Evolutionary conservation across 1,139 yeast species (phyloP).

Genomic region (Suhomyces bokatorum): DNA sequence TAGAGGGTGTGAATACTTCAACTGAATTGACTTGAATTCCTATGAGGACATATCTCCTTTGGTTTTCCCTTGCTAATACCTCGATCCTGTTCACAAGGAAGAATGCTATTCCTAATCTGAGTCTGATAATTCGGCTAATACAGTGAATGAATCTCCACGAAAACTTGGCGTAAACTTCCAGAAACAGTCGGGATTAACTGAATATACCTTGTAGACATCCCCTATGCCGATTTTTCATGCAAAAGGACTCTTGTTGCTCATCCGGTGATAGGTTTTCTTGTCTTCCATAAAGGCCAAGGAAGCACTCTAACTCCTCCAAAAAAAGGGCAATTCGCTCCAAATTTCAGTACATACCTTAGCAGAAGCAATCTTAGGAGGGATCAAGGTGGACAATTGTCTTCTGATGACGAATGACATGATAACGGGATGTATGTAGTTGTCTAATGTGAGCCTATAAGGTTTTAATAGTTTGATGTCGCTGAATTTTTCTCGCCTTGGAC

Average conservation of each 20-base stretch:
- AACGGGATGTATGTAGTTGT: conserved; percentile 10
- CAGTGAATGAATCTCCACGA: neutral
- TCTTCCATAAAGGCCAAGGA: neutral
- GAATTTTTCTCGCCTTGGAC: conserved; percentile 10
- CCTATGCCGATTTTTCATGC: neutral
- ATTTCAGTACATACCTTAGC: conserved; percentile 65
- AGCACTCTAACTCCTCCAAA: neutral
- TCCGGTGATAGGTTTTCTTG: neutral
- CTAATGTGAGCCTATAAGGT: conserved; percentile 3
- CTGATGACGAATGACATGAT: conserved; percentile 81
- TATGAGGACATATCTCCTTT: no score
- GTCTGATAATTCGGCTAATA: neutral
- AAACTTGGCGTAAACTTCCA: neutral
- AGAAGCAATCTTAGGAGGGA: conserved; percentile 98
- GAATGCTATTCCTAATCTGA: no score
- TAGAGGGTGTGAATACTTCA: neutral
- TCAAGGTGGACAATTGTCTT: conserved; percentile 93
- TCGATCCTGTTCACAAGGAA: no score
- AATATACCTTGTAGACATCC: neutral
- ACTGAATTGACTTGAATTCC: no score
- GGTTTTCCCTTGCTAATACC: no score
- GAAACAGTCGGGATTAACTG: neutral
- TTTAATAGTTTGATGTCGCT: conserved; percentile 8
- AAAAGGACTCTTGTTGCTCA: neutral
- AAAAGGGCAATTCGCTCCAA: neutral